Percentiles rank a stretch among this genome's conserved stretches.
Evolutionary conservation across 2,329 filamentous ascomycete species (phyloP).

Genomic region (Colletotrichum higginsianum): DNA sequence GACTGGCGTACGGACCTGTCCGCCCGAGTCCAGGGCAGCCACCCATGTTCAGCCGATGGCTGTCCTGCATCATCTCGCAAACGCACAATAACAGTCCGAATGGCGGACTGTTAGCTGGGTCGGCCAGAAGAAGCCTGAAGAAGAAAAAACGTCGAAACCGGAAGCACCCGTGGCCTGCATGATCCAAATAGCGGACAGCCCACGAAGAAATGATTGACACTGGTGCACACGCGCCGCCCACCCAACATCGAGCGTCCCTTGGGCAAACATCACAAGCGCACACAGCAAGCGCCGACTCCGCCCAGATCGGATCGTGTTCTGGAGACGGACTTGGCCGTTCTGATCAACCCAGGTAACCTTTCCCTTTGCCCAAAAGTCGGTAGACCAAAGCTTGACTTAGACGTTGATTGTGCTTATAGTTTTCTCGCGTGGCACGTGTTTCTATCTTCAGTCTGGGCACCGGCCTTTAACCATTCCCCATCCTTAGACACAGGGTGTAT

Average conservation of each 20-base stretch:
- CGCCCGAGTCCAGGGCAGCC: too few species aligned
- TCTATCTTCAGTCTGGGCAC: neutral
- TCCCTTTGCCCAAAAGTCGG: neutral
- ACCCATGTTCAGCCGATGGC: too few species aligned
- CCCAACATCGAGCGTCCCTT: neutral
- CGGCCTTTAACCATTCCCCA: neutral
- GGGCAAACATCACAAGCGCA: slow-evolving; percentile 31
- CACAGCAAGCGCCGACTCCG: too few species aligned
- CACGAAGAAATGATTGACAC: neutral
- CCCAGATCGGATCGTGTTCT: neutral
- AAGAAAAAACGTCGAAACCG: too few species aligned
- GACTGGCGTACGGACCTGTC: too few species aligned
- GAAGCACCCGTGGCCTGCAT: neutral
- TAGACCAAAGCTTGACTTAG: neutral
- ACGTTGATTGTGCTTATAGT: neutral
- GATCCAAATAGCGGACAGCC: neutral
- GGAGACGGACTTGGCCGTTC: neutral
- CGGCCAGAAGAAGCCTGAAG: too few species aligned
- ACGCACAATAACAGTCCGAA: too few species aligned
- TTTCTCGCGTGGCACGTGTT: neutral
- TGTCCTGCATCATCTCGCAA: too few species aligned
- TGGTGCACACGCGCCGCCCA: neutral
- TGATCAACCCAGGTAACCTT: neutral
- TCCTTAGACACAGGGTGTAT: neutral
- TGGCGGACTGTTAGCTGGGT: too few species aligned